These are phyloP conservation scores for Candolleomyces efflorescens DNA, from an alignment of 768 basidiomycete species.

Conservation along the genomic window DNA sequence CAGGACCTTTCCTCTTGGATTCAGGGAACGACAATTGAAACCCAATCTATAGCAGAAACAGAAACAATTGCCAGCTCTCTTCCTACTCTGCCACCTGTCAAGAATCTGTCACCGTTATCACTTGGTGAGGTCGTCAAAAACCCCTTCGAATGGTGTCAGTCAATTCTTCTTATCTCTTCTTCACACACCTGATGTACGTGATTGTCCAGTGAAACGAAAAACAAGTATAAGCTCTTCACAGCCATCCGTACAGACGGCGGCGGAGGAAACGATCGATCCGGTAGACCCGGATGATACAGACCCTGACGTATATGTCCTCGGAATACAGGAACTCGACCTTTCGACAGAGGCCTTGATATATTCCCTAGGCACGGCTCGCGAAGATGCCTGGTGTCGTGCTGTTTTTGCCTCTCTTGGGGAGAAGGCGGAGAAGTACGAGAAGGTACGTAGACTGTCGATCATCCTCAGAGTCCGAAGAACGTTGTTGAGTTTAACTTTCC, in stretches of 20 bases:
- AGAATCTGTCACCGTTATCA: slow-evolving; percentile 34
- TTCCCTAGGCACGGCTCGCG: slow-evolving; percentile 52
- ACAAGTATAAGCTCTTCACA: neutral
- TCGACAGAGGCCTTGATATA: slow-evolving; percentile 79
- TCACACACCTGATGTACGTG: neutral
- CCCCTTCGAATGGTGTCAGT: slow-evolving; percentile 22
- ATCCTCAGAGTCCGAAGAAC: neutral
- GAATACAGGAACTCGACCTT: slow-evolving; percentile 78
- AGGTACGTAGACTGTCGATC: slow-evolving; percentile 35
- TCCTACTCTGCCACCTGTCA: slow-evolving; percentile 27
- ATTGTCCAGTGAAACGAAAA: neutral
- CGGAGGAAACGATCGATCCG: slow-evolving; percentile 10
- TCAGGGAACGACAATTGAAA: slow-evolving; percentile 21
- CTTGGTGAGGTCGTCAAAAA: slow-evolving; percentile 21
- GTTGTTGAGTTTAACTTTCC: neutral
- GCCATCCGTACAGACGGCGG: neutral
- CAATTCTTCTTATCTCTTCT: neutral
- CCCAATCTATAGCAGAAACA: neutral
- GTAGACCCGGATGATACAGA: slow-evolving; percentile 23
- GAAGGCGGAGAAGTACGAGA: slow-evolving; percentile 57
- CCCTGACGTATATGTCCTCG: slow-evolving; percentile 70
- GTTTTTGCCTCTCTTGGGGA: slow-evolving; percentile 70
- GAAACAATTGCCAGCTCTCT: neutral
- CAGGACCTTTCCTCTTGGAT: slow-evolving; percentile 72
- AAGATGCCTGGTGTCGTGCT: slow-evolving; percentile 70